These are phyloP conservation scores for Tolypocladium guangdongense DNA, from an alignment of 2,329 filamentous ascomycete species.

Conservation along the genomic window DNA sequence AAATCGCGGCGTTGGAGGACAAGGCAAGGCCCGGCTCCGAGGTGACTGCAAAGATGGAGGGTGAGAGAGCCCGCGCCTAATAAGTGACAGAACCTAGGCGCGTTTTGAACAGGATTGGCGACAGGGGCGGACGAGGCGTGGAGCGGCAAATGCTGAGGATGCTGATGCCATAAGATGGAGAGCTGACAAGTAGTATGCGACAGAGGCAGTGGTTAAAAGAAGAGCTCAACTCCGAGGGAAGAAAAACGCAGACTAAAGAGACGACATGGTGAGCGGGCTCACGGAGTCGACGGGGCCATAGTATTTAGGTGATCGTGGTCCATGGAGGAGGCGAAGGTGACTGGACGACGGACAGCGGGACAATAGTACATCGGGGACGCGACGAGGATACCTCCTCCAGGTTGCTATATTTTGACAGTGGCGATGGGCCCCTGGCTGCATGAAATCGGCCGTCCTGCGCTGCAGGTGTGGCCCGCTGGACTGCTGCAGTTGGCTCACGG, in stretches of 20 bases:
- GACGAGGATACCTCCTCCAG: background rate
- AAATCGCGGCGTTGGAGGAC: background rate
- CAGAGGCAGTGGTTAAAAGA: background rate
- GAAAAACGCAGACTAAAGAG: background rate
- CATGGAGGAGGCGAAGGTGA: background rate
- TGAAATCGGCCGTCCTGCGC: background rate
- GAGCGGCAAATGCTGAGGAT: background rate
- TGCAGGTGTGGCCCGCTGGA: background rate
- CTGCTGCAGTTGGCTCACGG: background rate
- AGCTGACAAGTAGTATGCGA: background rate
- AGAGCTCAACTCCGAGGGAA: background rate
- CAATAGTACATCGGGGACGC: background rate
- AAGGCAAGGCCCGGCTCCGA: background rate
- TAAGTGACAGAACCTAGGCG: conserved; percentile 5
- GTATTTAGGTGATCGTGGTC: conserved; percentile 1
- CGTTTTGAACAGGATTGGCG: conserved; percentile 1
- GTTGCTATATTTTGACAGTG: conserved; percentile 1
- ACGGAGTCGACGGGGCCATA: background rate
- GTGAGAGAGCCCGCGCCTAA: conserved; percentile 4
- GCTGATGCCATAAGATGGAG: background rate
- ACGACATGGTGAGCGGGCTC: background rate
- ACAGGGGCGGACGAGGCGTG: background rate
- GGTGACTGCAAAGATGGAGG: conserved; percentile 1
- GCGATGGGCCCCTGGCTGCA: background rate
- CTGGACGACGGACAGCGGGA: background rate